Evolutionary conservation across 352 stramenopile species (phyloP).

Genomic region (Globisporangium barbulae): DNA sequence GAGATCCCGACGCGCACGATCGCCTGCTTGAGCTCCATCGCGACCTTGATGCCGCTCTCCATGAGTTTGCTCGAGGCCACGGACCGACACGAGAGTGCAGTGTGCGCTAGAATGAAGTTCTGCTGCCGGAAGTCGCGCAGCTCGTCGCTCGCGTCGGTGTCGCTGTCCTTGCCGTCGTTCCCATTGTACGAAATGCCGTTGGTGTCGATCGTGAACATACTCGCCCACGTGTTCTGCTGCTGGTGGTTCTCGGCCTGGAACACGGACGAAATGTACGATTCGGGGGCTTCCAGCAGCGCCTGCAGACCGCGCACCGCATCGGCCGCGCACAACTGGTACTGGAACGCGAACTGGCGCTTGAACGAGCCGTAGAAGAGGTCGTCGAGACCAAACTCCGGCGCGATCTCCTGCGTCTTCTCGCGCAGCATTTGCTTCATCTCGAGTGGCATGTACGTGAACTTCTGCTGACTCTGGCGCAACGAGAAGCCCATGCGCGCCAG

Average conservation of each 20-base stretch:
- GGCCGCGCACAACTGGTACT: conserved; percentile 93
- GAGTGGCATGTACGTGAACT: conserved; percentile 94
- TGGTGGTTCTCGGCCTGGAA: conserved; percentile 68
- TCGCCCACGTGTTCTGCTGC: conserved; percentile 38
- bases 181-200: conserved; percentile 23
- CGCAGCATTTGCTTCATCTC: conserved; percentile 91
- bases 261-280: conserved; percentile 60
- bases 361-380: conserved; percentile 97
- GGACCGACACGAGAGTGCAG: conserved; percentile 62
- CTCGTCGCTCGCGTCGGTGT: conserved; percentile 24
- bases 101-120: conserved; percentile 78
- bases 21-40: conserved; percentile 93
- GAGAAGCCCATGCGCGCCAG: conserved; percentile 98
- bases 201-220: conserved; percentile 37
- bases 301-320: conserved; percentile 95
- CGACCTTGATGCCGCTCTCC: conserved; percentile 92
- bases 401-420: conserved; percentile 91
- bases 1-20: conserved; percentile 93
- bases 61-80: conserved; percentile 78
- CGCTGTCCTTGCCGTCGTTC: conserved; percentile 14
- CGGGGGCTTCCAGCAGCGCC: conserved; percentile 90
- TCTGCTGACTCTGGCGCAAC: conserved; percentile 94
- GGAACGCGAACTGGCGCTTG: conserved; percentile 92
- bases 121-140: conserved; percentile 66
- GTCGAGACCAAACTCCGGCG: conserved; percentile 92